phyloP scores from a whole-genome alignment of 2,329 filamentous ascomycete genomes.

The Penicillium digitatum region DNA sequence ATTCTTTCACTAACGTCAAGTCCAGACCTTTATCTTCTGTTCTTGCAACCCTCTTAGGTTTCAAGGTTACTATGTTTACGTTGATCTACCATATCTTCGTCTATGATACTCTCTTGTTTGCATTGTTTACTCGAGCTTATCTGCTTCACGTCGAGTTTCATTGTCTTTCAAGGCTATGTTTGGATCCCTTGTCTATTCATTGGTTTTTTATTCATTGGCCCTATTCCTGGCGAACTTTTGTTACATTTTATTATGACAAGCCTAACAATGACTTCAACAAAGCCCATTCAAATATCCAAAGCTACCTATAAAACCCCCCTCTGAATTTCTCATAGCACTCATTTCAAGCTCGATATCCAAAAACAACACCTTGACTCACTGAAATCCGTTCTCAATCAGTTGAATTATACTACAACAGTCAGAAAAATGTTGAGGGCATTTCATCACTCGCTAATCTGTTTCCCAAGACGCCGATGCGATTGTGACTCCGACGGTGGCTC shows the following conservation, averaged over 20 bases:
- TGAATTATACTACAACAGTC: too few relatives aligned
- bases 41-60: neutral
- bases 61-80: neutral
- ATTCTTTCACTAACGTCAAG: neutral
- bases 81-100: neutral
- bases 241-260: neutral
- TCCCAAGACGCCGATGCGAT: neutral
- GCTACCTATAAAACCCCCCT: neutral
- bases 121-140: neutral
- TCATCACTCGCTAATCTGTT: neutral
- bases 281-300: neutral
- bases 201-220: neutral
- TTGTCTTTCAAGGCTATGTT: neutral
- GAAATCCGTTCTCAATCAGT: neutral
- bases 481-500: neutral
- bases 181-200: neutral
- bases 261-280: neutral
- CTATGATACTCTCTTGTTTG: neutral
- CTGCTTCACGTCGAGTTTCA: neutral
- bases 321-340: neutral
- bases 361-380: neutral
- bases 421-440: neutral
- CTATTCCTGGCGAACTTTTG: neutral
- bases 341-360: neutral
- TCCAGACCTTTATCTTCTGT: neutral